phyloP scores from a whole-genome alignment of 2,329 filamentous ascomycete species.

The Hymenoscyphus fructigenus region DNA sequence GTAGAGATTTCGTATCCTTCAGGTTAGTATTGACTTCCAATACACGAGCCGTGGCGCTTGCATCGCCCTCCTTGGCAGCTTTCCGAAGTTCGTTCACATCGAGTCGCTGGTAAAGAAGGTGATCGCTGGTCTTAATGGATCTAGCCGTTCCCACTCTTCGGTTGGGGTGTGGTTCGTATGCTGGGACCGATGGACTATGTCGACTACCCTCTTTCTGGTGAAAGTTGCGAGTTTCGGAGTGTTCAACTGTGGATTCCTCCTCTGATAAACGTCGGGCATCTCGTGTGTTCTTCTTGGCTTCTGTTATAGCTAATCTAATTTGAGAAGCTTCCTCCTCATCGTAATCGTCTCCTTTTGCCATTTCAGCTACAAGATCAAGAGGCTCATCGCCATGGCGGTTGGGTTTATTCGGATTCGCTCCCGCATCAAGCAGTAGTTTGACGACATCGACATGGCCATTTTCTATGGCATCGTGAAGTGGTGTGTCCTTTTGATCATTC shows the following conservation, averaged over 20 bases:
- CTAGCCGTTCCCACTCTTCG: slow-evolving; percentile 52
- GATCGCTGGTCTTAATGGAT: slow-evolving; percentile 64
- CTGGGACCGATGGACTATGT: slow-evolving; percentile 49
- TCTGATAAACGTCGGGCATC: slow-evolving; percentile 57
- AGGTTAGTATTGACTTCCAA: slow-evolving; percentile 55
- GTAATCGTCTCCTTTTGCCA: slow-evolving; percentile 59
- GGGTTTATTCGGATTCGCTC: slow-evolving; percentile 86
- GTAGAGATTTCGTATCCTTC: slow-evolving; percentile 81
- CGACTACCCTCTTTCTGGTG: slow-evolving; percentile 59
- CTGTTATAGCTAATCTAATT: slow-evolving; percentile 68
- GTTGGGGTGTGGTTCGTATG: slow-evolving; percentile 19
- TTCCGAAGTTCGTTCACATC: slow-evolving; percentile 58
- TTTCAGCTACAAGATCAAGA: slow-evolving; percentile 75
- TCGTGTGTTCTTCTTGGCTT: slow-evolving; percentile 53
- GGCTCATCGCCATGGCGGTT: slow-evolving; percentile 94
- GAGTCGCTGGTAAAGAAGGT: slow-evolving; percentile 61
- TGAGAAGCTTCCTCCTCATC: slow-evolving; percentile 43
- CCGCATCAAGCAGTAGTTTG: slow-evolving; percentile 76
- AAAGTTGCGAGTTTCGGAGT: slow-evolving; percentile 44
- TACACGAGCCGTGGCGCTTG: slow-evolving; percentile 60
- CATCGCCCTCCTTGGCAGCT: slow-evolving; percentile 60
- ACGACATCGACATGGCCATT: slow-evolving; percentile 92
- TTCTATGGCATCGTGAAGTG: slow-evolving; percentile 92
- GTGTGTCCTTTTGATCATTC: slow-evolving; percentile 84
- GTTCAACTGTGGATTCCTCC: slow-evolving; percentile 46